Evolutionary conservation across 2,329 filamentous ascomycete genomes (phyloP), one percentile per base, ranked within the genome.

Genomic region (Gaeumannomyces sp.): DNA sequence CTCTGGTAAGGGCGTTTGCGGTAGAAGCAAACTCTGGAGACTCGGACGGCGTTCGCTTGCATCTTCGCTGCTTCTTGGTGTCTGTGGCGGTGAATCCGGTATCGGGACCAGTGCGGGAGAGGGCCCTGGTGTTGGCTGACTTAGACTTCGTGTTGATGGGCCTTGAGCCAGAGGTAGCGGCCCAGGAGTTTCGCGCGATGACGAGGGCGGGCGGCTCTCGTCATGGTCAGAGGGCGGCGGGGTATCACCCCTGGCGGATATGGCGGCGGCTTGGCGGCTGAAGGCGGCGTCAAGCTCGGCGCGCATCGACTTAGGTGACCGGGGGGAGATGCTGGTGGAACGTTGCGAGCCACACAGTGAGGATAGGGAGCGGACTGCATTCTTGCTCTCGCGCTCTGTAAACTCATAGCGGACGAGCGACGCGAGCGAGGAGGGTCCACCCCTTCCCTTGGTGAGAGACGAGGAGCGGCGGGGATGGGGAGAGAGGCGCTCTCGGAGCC

Each of bases 31-130:
- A 10, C 38, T 61, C 73, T 71, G 2, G 74, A 72, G 61, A 65
- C 50, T 61, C 68, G 67, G 45, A 68, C 67, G 13, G n/a, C 33
- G 64, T 28, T 62, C 50, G 7, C 27, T 63, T 60, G n/a, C 8
- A 58, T 31, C 4, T 62, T 29, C 10, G 65, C 56, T 59, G 25
- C n/a, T 22, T 53, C 57, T 53, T 22, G 61, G 63, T 4, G 66
- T 57, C 56, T 64, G 63, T 10, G 59, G 60, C 13, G 65, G 65
- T 27, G 65, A 56, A 50, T 67, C 59, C 16, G 31, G 53, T 4
- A 62, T 10, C 19, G 69, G 66, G 11, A 64, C 19, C 33, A 69
- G 66, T n/a, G 67, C 63, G 0, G 72, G 69, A 13, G 69, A 72
- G 2, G 66, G 31, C 6, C 65, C 65, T 22, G 68, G 68, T 19